Conservation (phyloP, 163 green algal species). For the Scenedesmus sp. region DNA sequence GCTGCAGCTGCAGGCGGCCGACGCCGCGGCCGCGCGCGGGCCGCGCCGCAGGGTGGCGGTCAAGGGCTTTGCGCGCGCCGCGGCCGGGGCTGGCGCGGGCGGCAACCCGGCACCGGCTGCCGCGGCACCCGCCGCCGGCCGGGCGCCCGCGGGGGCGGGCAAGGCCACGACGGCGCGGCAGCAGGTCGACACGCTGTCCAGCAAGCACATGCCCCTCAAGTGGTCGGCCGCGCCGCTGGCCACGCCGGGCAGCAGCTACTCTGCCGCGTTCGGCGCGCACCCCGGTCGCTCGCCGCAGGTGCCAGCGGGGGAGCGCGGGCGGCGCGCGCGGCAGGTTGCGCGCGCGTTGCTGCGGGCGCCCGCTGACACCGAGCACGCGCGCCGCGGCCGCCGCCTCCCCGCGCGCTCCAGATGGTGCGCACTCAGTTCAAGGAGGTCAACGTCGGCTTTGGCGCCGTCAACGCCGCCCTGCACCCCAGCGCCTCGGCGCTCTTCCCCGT, state of each 20-base stretch:
- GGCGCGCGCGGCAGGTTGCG: neutral
- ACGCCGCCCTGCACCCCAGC: constrained; percentile 13
- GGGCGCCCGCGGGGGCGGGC: too few species aligned
- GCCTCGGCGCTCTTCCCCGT: constrained; percentile 13
- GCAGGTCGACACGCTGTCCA: constrained; percentile 32
- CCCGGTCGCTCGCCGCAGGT: constrained; percentile 27
- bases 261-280: constrained; percentile 5
- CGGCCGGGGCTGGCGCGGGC: too few species aligned
- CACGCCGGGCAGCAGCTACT: constrained; percentile 21
- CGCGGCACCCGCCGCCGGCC: too few species aligned
- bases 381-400: too few species aligned
- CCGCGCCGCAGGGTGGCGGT: neutral
- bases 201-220: constrained; percentile 41
- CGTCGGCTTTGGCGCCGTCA: constrained; percentile 35
- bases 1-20: neutral
- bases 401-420: constrained; percentile 30
- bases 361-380: too few species aligned
- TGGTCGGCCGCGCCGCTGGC: constrained; percentile 17
- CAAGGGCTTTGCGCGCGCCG: too few species aligned
- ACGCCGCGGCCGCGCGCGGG: neutral
- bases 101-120: too few species aligned
- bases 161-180: constrained; percentile 16
- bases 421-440: constrained; percentile 41
- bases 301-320: neutral
- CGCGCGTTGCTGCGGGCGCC: too few species aligned